Base-by-base conservation (phyloP, 805 yeast genomes). In the Priceomyces carsonii region DNA sequence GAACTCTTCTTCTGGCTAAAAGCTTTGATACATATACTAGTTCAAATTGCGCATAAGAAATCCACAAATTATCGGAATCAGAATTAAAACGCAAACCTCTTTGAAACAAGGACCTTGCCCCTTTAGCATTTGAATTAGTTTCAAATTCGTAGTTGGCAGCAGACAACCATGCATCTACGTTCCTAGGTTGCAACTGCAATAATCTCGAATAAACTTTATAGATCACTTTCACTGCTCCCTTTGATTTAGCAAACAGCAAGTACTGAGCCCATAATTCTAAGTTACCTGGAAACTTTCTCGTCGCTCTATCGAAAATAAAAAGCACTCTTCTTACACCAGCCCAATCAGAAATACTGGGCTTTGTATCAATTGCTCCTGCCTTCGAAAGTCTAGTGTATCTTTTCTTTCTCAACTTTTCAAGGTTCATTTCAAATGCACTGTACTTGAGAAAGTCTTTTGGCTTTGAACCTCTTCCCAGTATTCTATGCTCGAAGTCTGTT, bases 61-160 rank as follows among this genome's bases (percentile, higher is more conserved):
- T 59, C 96, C 98, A 91, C 40, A 93, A 69, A 38, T 73, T 75
- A 12, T 69, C 58, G 6, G 82, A 75, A 33, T 85, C 90, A 2
- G 83, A 74, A 54, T 91, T 91, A 59, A 93, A 85, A 57, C 95
- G 73, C 26, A 93, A 69, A 20, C 84, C 95, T 46, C 85, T 78
- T 59, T 90, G 96, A 59, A 89, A 80, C 17, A 93, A 71, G 7
- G 79, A 78, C 59, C 99, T 76, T 15, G 97, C 90, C 29, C 95
- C 90, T 53, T 83, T 80, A 29, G 95, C 86, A 49, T 89, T 85
- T 26, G 91, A 85, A 59, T 93, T 88, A 18, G 76, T 77, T 48
- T 91, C 96, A 51, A 86, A 82, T 63, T 93, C 98, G 61, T 87
- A 88, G 55, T 86, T 86, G 19, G 97, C 96, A 16, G 96, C 97